Evolutionary conservation across 1,284 basidiomycete genomes (phyloP), one percentile per base, ranked within the genome.

Genomic region (Cryptococcus hybrid): DNA sequence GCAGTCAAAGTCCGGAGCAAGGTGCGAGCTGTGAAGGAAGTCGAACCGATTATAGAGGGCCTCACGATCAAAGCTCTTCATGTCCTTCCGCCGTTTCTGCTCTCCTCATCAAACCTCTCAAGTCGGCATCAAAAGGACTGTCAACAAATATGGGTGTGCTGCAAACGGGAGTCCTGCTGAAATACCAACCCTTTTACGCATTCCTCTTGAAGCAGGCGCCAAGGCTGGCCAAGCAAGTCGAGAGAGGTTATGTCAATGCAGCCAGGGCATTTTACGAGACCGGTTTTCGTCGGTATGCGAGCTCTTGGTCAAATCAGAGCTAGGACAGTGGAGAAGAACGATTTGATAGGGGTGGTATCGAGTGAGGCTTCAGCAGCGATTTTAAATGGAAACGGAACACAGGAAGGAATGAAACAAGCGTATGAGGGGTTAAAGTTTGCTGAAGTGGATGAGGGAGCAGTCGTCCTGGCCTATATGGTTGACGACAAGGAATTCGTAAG

Each of bases 231-330:
- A 85, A 85, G 59, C 95, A 98, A 75, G 82, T 99, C 24, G 92
- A 95, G 75, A 83, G 91, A 50, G 88, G 89, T 3, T 99, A 99
- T 72, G 80, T 89, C 37, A 84, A 84, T 47, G 86, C 89, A 11
- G 89, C 90, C 3, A 84, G 93, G 18, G 84, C 91, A 15, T 99
- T 97, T 74, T 98, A 93, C 63, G 96, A 99, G 78, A 98, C 96
- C 13, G 92, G 89, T 0, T 94, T 99, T 71, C 81, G 96, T 58
- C 81, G 96, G 50, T 99, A 99, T 73, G 84, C 87, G 96, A 37
- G 88, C 87, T 66, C 80, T 98, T 48, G 84, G 86, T 30, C 85
- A 82, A 76, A 83, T 96, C 48, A 89, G 88, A 82, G 87, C 88
- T 51, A 66, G 78, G 35, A 70, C 70, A 12, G 55, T 61, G 7